These are phyloP conservation scores for Neoascochyta sp. DNA, from an alignment of 2,329 filamentous ascomycete species.

Conservation along the genomic window DNA sequence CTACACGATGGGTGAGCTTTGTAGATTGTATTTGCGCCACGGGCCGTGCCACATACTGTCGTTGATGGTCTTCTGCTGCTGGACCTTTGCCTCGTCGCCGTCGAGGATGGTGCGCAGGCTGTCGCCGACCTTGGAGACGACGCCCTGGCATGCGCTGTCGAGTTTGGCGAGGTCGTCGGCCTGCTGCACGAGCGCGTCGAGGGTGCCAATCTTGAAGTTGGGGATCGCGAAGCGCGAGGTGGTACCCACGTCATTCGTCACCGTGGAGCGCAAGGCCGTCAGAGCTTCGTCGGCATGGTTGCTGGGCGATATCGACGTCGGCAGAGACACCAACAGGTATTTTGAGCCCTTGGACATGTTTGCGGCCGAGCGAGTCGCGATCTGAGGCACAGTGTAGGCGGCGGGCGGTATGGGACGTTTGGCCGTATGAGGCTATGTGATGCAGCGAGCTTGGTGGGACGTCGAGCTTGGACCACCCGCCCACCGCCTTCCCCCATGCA, in stretches of 20 bases:
- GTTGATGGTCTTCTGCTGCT: slow-evolving; percentile 88
- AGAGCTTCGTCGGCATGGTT: slow-evolving; percentile 78
- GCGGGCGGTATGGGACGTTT: slow-evolving; percentile 13
- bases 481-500: neutral
- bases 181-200: slow-evolving; percentile 92
- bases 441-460: slow-evolving; percentile 6
- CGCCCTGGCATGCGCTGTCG: slow-evolving; percentile 70
- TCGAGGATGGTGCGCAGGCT: slow-evolving; percentile 79
- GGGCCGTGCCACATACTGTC: slow-evolving; percentile 60
- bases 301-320: slow-evolving; percentile 78
- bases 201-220: slow-evolving; percentile 94
- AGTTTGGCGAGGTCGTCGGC: slow-evolving; percentile 93
- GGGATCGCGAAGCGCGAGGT: slow-evolving; percentile 78
- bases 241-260: slow-evolving; percentile 70
- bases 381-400: slow-evolving; percentile 8
- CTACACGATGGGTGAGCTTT: slow-evolving; percentile 47
- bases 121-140: slow-evolving; percentile 84
- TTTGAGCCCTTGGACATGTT: slow-evolving; percentile 51
- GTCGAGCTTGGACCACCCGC: slow-evolving; percentile 2
- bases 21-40: too few species aligned
- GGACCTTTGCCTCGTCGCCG: slow-evolving; percentile 76
- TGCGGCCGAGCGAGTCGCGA: slow-evolving; percentile 13
- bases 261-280: slow-evolving; percentile 66
- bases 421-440: slow-evolving; percentile 10
- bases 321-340: slow-evolving; percentile 87